Percentiles rank a stretch among this genome's conserved stretches.
phyloP scores from a whole-genome alignment of 495 filamentous ascomycete genomes.

The Neurospora sp. region DNA sequence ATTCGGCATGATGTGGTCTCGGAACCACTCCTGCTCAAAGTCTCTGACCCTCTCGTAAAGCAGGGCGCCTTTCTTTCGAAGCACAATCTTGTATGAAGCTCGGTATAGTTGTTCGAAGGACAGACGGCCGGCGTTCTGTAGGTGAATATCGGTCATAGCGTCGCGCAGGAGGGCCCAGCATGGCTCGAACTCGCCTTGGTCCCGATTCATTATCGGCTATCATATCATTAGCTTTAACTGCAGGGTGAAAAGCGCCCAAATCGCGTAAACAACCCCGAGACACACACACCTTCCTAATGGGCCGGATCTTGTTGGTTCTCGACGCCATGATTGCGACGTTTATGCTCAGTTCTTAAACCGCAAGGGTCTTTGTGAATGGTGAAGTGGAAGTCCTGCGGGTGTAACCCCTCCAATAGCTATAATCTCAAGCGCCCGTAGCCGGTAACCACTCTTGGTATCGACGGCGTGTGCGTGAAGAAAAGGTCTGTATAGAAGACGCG shows the following conservation, averaged over 20 bases:
- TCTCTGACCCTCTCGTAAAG: slow-evolving; percentile 71
- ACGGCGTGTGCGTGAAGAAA: not conserved
- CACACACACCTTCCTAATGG: slow-evolving; percentile 17
- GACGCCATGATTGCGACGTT: slow-evolving; percentile 12
- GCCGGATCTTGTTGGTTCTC: slow-evolving; percentile 14
- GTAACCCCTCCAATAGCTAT: not conserved
- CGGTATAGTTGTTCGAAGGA: slow-evolving; percentile 97
- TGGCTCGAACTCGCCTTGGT: slow-evolving; percentile 56
- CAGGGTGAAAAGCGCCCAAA: not conserved
- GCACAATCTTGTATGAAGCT: slow-evolving; percentile 89
- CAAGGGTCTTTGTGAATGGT: not conserved
- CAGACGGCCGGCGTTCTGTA: slow-evolving; percentile 76
- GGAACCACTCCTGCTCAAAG: slow-evolving; percentile 75
- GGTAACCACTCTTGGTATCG: not conserved
- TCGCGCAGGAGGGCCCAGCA: slow-evolving; percentile 66
- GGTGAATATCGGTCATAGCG: slow-evolving; percentile 79
- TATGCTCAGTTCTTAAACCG: not conserved
- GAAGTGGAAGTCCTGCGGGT: not conserved
- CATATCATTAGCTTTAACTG: not conserved
- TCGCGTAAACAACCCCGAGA: not conserved
- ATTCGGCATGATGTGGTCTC: slow-evolving; percentile 50
- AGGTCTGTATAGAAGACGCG: not conserved
- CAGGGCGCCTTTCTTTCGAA: slow-evolving; percentile 74
- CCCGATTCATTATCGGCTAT: slow-evolving; percentile 20
- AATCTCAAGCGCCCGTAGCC: not conserved